Conservation (phyloP, 2,329 filamentous ascomycete species). For the Trichoderma asperellum region DNA sequence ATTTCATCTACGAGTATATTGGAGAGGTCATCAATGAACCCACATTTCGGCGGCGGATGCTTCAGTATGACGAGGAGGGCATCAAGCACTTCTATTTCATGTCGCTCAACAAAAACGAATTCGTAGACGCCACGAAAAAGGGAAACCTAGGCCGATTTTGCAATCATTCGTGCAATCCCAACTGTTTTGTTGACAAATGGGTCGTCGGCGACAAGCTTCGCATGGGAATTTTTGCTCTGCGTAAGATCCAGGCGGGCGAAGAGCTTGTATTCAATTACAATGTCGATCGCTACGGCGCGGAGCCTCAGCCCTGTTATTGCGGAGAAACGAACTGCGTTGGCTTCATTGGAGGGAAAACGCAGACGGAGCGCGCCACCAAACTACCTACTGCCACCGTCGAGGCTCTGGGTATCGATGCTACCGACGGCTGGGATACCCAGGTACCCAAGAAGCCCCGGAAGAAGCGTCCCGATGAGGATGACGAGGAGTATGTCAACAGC, state of each 20-base stretch:
- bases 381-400: conserved; percentile 87
- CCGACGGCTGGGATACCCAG: conserved; percentile 87
- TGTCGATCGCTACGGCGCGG: conserved; percentile 94
- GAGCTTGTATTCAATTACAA: conserved; percentile 99
- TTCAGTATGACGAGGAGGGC: conserved; percentile 91
- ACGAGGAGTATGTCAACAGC: conserved; percentile 94
- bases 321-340: conserved; percentile 92
- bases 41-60: conserved; percentile 85
- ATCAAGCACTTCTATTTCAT: conserved; percentile 99
- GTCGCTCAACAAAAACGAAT: conserved; percentile 95
- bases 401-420: conserved; percentile 91
- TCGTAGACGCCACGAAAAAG: conserved; percentile 96
- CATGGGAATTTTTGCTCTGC: conserved; percentile 97
- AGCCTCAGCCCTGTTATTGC: conserved; percentile 96
- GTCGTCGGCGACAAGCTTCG: conserved; percentile 95
- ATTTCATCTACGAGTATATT: conserved; percentile 98
- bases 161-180: conserved; percentile 98
- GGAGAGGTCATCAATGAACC: conserved; percentile 96
- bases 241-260: conserved; percentile 82
- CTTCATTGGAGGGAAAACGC: conserved; percentile 96
- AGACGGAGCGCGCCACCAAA: conserved; percentile 94
- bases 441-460: conserved; percentile 89
- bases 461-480: conserved; percentile 89
- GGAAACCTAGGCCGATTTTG: conserved; percentile 96
- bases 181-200: conserved; percentile 99